phyloP scores from a whole-genome alignment of 176 grass and related monocot species.

The Aegilops bicornis region DNA sequence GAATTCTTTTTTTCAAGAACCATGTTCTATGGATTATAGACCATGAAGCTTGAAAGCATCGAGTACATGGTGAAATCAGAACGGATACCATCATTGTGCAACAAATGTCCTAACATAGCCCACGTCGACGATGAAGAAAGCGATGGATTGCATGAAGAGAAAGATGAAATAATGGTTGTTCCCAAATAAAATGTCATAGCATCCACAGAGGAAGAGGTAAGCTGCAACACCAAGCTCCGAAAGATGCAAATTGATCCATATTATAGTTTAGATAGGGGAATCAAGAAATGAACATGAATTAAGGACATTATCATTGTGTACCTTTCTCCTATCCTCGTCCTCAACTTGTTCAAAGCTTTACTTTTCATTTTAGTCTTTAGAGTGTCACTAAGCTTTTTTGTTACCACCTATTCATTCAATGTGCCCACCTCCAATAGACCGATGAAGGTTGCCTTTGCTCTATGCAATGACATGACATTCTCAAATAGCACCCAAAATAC shows the following conservation, averaged over 20 bases:
- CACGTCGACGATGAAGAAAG: slow-evolving; percentile 58
- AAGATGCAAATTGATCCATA: slow-evolving; percentile 48
- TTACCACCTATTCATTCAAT: slow-evolving; percentile 79
- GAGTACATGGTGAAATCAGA: not conserved
- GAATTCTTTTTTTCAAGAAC: too few species aligned
- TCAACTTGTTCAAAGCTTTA: slow-evolving; percentile 43
- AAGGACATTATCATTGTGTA: not conserved
- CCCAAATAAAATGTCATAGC: slow-evolving; percentile 49
- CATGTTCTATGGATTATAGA: not conserved
- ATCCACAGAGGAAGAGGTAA: slow-evolving; percentile 73
- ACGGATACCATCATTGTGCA: slow-evolving; percentile 5
- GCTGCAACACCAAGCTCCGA: slow-evolving; percentile 60
- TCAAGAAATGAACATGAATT: slow-evolving; percentile 6
- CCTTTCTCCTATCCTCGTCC: slow-evolving; percentile 52
- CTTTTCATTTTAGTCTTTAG: slow-evolving; percentile 40
- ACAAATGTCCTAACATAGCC: slow-evolving; percentile 62
- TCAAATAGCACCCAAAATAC: slow-evolving; percentile 82
- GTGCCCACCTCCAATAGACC: slow-evolving; percentile 57
- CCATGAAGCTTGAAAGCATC: slow-evolving; percentile 1
- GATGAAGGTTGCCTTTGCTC: slow-evolving; percentile 69
- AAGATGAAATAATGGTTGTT: slow-evolving; percentile 56
- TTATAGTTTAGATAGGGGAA: not conserved
- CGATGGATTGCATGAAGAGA: slow-evolving; percentile 61
- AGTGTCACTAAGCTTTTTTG: slow-evolving; percentile 64
- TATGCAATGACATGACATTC: slow-evolving; percentile 84